These are phyloP conservation scores for Schizosaccharomyces cryophilus DNA, from an alignment of 805 yeast species.

Conservation along the genomic window DNA sequence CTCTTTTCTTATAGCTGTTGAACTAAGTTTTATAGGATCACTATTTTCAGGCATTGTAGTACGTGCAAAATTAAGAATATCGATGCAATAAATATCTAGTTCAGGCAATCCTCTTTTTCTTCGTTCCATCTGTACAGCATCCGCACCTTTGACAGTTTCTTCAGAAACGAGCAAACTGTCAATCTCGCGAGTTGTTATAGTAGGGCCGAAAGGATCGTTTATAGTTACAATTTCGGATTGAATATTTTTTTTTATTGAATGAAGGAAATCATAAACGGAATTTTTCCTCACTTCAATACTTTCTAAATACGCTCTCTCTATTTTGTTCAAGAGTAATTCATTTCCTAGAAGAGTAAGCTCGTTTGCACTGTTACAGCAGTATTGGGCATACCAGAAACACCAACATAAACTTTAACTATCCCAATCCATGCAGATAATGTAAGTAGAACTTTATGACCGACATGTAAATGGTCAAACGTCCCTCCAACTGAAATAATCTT, in stretches of 20 bases:
- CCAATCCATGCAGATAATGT: constrained; percentile 48
- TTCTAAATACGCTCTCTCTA: constrained; percentile 41
- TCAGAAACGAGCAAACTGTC: constrained; percentile 60
- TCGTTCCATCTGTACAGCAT: constrained; percentile 42
- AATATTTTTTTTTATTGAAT: constrained; percentile 22
- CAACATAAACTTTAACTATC: constrained; percentile 34
- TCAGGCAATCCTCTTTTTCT: constrained; percentile 26
- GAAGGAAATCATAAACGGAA: constrained; percentile 26
- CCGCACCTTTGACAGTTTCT: constrained; percentile 60
- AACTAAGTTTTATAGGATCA: neutral
- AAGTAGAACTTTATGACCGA: constrained; percentile 73
- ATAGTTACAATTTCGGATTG: constrained; percentile 33
- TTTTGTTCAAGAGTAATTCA: constrained; percentile 46
- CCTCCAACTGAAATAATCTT: constrained; percentile 48
- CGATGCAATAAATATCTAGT: constrained; percentile 28
- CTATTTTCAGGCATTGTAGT: neutral
- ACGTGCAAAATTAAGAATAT: constrained; percentile 1
- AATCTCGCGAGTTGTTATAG: constrained; percentile 47
- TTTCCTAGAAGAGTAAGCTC: constrained; percentile 21
- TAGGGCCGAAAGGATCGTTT: constrained; percentile 81
- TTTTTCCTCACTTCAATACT: constrained; percentile 26
- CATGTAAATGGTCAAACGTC: constrained; percentile 88
- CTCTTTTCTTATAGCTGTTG: neutral
- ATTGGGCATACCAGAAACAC: constrained; percentile 19
- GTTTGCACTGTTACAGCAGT: neutral